These are phyloP conservation scores for Ophiocordyceps camponoti-floridani DNA, from an alignment of 2,329 filamentous ascomycete genomes.

Conservation along the genomic window DNA sequence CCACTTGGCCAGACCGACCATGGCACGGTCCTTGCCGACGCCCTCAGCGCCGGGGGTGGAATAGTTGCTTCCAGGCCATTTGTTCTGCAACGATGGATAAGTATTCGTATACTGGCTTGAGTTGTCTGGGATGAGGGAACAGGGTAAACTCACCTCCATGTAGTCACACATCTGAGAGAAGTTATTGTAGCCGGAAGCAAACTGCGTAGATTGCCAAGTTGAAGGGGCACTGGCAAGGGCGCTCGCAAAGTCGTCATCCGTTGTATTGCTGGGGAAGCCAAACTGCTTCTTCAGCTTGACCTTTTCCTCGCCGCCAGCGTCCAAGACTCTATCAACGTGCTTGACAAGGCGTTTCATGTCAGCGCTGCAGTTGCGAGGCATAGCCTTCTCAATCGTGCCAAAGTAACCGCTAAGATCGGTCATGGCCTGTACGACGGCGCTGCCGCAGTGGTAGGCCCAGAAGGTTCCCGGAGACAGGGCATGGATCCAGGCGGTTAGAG, in stretches of 20 bases:
- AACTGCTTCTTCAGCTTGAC: slow-evolving; percentile 26
- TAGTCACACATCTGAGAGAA: slow-evolving; percentile 19
- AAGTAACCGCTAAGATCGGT: slow-evolving; percentile 50
- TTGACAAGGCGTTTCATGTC: slow-evolving; percentile 36
- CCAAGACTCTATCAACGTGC: slow-evolving; percentile 28
- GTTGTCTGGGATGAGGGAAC: neutral
- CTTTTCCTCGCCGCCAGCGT: slow-evolving; percentile 13
- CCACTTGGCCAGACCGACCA: slow-evolving; percentile 36
- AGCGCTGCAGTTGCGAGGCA: slow-evolving; percentile 40
- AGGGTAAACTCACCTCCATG: slow-evolving; percentile 6
- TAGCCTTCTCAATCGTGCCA: slow-evolving; percentile 23
- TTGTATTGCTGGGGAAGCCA: slow-evolving; percentile 19
- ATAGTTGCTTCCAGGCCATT: slow-evolving; percentile 5
- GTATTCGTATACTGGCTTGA: neutral
- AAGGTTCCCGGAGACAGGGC: slow-evolving; percentile 57
- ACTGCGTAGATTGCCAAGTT: slow-evolving; percentile 18
- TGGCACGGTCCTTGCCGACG: slow-evolving; percentile 33
- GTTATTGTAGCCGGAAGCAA: slow-evolving; percentile 14
- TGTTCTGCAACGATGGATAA: slow-evolving; percentile 1
- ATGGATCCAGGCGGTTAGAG: slow-evolving; percentile 55
- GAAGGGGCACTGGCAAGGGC: slow-evolving; percentile 10
- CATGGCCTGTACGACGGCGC: slow-evolving; percentile 58
- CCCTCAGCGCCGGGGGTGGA: slow-evolving; percentile 14
- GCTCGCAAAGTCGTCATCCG: slow-evolving; percentile 30
- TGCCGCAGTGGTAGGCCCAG: slow-evolving; percentile 59